phyloP scores from a whole-genome alignment of 495 filamentous ascomycete species.

The Aspergillus incahuasiensis region DNA sequence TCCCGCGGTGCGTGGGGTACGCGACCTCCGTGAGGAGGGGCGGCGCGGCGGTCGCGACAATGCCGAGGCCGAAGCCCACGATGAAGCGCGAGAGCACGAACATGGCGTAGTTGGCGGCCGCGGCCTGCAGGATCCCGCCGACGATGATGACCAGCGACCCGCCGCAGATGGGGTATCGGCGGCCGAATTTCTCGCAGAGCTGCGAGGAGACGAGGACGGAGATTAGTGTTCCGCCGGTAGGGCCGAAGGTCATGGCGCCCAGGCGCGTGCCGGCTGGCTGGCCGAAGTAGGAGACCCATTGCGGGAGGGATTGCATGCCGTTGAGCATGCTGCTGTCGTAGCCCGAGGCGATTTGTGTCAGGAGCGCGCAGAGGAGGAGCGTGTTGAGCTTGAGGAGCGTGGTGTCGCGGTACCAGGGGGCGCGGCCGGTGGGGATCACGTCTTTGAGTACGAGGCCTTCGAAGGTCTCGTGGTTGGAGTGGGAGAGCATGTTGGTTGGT shows the following conservation, averaged over 20 bases:
- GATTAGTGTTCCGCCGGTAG: slow-evolving; percentile 1
- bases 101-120: slow-evolving; percentile 37
- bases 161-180: slow-evolving; percentile 44
- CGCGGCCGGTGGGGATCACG: neutral
- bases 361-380: slow-evolving; percentile 2
- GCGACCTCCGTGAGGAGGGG: slow-evolving; percentile 48
- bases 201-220: slow-evolving; percentile 8
- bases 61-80: slow-evolving; percentile 39
- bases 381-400: slow-evolving; percentile 7
- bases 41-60: slow-evolving; percentile 37
- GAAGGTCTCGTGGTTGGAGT: neutral
- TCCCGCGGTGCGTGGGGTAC: slow-evolving; percentile 51
- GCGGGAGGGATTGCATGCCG: slow-evolving; percentile 9
- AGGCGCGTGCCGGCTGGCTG: slow-evolving; percentile 6
- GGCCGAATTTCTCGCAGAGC: slow-evolving; percentile 40
- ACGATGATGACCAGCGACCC: slow-evolving; percentile 46
- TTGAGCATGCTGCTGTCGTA: slow-evolving; percentile 14
- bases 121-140: slow-evolving; percentile 49
- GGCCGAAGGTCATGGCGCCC: slow-evolving; percentile 8
- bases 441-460: slow-evolving; percentile 8
- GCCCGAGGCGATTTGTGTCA: slow-evolving; percentile 8
- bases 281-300: slow-evolving; percentile 5
- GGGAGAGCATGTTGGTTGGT: neutral
- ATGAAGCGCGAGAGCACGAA: slow-evolving; percentile 42
- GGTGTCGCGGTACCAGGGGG: neutral